Evolutionary conservation across 2,329 filamentous ascomycete species (phyloP).

Genomic region (Xylariales sp.): DNA sequence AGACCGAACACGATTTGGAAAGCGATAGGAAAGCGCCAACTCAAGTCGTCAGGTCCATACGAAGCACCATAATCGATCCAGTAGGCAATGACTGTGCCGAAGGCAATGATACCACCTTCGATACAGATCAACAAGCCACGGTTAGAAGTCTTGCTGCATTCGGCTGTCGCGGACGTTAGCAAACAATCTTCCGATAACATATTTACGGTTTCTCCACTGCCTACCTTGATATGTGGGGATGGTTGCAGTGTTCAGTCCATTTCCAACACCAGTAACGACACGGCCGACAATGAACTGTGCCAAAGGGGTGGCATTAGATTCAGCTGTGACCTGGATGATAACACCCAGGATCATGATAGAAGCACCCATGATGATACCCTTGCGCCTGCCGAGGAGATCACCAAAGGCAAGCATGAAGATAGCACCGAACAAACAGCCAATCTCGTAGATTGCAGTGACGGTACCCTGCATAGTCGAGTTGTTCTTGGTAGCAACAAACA

Average conservation of each 20-base stretch:
- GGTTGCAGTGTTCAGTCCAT: slow-evolving; percentile 44
- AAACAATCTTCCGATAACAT: too few species aligned
- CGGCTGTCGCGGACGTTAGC: slow-evolving; percentile 24
- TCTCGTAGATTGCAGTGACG: slow-evolving; percentile 44
- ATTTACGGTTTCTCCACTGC: slow-evolving; percentile 1
- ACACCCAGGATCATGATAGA: slow-evolving; percentile 51
- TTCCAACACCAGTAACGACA: slow-evolving; percentile 48
- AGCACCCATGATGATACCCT: slow-evolving; percentile 53
- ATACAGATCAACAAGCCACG: slow-evolving; percentile 38
- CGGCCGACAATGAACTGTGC: slow-evolving; percentile 44
- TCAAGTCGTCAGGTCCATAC: slow-evolving; percentile 38
- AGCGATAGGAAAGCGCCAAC: slow-evolving; percentile 53
- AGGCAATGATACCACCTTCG: slow-evolving; percentile 40
- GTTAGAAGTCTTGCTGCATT: slow-evolving; percentile 38
- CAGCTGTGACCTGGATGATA: slow-evolving; percentile 47
- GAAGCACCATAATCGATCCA: slow-evolving; percentile 46
- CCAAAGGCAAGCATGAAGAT: slow-evolving; percentile 47
- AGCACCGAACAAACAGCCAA: slow-evolving; percentile 40
- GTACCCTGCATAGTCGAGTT: slow-evolving; percentile 42
- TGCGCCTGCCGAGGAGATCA: slow-evolving; percentile 45
- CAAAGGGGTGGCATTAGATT: slow-evolving; percentile 21
- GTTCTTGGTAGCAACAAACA: slow-evolving; percentile 37
- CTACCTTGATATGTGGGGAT: slow-evolving; percentile 41
- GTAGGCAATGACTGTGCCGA: slow-evolving; percentile 39
- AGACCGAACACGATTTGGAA: slow-evolving; percentile 41